Percentiles rank a stretch among this genome's conserved stretches.
phyloP scores from a whole-genome alignment of 2,329 filamentous ascomycete genomes.

The Colletotrichum sp. region DNA sequence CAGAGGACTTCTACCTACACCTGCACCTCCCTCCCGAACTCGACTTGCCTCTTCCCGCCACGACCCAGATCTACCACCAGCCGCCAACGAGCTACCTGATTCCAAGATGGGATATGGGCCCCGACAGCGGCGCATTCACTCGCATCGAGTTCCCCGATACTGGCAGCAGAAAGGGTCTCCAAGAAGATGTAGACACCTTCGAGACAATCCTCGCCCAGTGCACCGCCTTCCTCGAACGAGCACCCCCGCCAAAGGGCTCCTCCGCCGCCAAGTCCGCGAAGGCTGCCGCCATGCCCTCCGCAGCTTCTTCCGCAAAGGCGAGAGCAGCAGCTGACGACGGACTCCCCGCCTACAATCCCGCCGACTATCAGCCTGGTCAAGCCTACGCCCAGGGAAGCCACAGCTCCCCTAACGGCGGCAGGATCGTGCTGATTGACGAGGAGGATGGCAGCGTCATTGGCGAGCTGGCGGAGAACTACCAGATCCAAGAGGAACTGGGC shows the following conservation, averaged over 20 bases:
- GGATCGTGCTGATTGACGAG: constrained; percentile 93
- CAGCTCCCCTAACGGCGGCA: constrained; percentile 64
- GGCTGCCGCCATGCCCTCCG: constrained; percentile 18
- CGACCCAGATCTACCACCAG: constrained; percentile 97
- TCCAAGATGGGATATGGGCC: constrained; percentile 91
- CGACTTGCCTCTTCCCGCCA: constrained; percentile 90
- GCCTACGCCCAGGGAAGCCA: constrained; percentile 72
- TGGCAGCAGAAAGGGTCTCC: constrained; percentile 74
- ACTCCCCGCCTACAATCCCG: constrained; percentile 77
- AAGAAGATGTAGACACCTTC: constrained; percentile 95
- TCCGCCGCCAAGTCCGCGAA: neutral
- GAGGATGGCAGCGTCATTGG: constrained; percentile 96
- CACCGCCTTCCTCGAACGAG: constrained; percentile 90
- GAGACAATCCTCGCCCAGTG: constrained; percentile 98
- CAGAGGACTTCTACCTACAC: constrained; percentile 97
- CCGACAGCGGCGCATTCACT: constrained; percentile 88
- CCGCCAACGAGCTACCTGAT: constrained; percentile 93
- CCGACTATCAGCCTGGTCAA: constrained; percentile 79
- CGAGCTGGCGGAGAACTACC: constrained; percentile 82
- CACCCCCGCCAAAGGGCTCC: constrained; percentile 61
- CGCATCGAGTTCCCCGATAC: constrained; percentile 86
- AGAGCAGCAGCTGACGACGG: constrained; percentile 42
- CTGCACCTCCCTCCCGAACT: constrained; percentile 93
- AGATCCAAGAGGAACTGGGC: constrained; percentile 77
- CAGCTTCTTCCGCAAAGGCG: constrained; percentile 27